These are phyloP conservation scores for Mortierella sp. DNA, from an alignment of 371 early-diverging fungal genomes.

Conservation along the genomic window DNA sequence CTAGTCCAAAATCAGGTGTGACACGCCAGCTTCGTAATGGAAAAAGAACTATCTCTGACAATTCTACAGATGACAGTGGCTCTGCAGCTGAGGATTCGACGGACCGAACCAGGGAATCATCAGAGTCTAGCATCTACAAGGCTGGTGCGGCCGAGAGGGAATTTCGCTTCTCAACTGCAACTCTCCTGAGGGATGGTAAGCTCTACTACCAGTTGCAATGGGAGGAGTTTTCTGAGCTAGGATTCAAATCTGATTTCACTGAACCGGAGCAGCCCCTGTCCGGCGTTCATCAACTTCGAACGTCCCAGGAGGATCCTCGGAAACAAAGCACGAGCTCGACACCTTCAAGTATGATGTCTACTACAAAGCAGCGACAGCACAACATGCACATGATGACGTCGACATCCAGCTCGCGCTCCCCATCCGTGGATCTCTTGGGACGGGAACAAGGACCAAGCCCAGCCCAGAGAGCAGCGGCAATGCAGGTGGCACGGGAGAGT, in stretches of 20 bases:
- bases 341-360: not conserved
- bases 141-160: slow-evolving; percentile 24
- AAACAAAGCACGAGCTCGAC: slow-evolving; percentile 16
- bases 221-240: slow-evolving; percentile 49
- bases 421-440: slow-evolving; percentile 36
- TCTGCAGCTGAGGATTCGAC: not conserved
- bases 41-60: slow-evolving; percentile 17
- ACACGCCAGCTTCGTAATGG: not conserved
- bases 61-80: slow-evolving; percentile 2
- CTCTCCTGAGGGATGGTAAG: slow-evolving; percentile 58
- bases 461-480: slow-evolving; percentile 41
- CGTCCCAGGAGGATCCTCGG: slow-evolving; percentile 39
- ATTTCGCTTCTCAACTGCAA: slow-evolving; percentile 45
- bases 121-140: slow-evolving; percentile 32
- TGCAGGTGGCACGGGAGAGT: slow-evolving; percentile 35
- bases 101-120: not conserved
- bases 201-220: slow-evolving; percentile 55
- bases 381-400: slow-evolving; percentile 5
- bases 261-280: slow-evolving; percentile 41
- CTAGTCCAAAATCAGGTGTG: not conserved
- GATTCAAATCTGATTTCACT: slow-evolving; percentile 43
- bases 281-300: slow-evolving; percentile 26
- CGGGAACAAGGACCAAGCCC: slow-evolving; percentile 41
- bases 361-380: slow-evolving; percentile 1
- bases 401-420: slow-evolving; percentile 25